phyloP scores from a whole-genome alignment of 129 eudicot genomes.

The Lactuca sativa region DNA sequence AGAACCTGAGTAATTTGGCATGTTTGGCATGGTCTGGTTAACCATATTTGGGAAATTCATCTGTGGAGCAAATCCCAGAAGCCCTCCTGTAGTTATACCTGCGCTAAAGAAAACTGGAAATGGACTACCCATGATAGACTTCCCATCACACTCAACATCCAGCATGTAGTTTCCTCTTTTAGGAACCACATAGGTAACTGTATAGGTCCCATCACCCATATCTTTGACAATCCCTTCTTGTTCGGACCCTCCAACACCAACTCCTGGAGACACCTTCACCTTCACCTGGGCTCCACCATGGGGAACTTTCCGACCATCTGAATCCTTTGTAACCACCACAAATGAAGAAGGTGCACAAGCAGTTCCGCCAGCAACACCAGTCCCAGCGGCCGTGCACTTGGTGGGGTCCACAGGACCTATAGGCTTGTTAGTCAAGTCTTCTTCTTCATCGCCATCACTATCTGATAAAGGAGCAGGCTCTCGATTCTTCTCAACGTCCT shows the following conservation, averaged over 20 bases:
- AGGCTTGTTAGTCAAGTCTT: conserved; percentile 65
- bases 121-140: conserved; percentile 88
- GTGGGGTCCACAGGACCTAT: conserved; percentile 88
- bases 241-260: conserved; percentile 87
- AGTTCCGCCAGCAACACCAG: conserved; percentile 91
- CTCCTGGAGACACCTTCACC: conserved; percentile 81
- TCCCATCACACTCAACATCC: conserved; percentile 88
- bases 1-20: conserved; percentile 99
- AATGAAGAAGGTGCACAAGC: conserved; percentile 79
- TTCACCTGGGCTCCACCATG: conserved; percentile 76
- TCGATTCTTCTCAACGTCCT: conserved; percentile 52
- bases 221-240: conserved; percentile 94
- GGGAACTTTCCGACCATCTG: conserved; percentile 72
- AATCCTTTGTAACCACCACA: conserved; percentile 78
- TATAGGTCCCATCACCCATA: conserved; percentile 88
- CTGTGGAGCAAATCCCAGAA: conserved; percentile 67
- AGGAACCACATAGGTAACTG: conserved; percentile 86
- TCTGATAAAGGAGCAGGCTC: conserved; percentile 46
- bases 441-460: conserved; percentile 64
- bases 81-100: conserved; percentile 80
- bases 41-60: conserved; percentile 65
- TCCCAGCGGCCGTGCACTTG: conserved; percentile 95
- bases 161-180: conserved; percentile 97
- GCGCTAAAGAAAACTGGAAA: conserved; percentile 95
- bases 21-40: conserved; percentile 96